These are phyloP conservation scores for Tylopilus sp. DNA, from an alignment of 1,284 basidiomycete species.

Conservation along the genomic window DNA sequence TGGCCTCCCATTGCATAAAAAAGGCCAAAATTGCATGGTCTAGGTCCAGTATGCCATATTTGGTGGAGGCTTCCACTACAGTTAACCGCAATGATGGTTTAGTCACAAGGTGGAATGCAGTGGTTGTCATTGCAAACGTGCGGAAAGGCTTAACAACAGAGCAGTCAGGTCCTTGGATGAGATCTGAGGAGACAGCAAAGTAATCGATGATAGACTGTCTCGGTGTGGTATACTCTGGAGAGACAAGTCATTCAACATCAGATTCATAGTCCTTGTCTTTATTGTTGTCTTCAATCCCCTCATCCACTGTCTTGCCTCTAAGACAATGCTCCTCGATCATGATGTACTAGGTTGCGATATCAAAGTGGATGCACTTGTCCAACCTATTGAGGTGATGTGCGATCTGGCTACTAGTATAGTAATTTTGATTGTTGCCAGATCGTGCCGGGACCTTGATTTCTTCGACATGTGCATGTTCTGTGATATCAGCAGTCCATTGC, in stretches of 20 bases:
- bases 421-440: constrained; percentile 7
- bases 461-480: constrained; percentile 1
- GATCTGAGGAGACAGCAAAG: not conserved
- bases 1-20: not conserved
- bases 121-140: not conserved
- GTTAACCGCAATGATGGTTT: not conserved
- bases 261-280: not conserved
- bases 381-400: not conserved
- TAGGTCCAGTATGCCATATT: constrained; percentile 15
- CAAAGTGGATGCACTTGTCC: not conserved
- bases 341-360: not conserved
- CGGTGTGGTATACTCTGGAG: not conserved
- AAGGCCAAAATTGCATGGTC: not conserved
- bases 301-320: no score
- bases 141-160: not conserved
- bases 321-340: not conserved
- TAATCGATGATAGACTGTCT: not conserved
- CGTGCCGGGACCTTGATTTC: constrained; percentile 6
- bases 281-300: not conserved
- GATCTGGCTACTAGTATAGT: constrained; percentile 1
- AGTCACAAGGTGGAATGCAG: no score
- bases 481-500: constrained; percentile 7
- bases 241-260: not conserved
- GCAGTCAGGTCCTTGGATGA: not conserved
- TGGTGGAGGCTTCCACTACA: constrained; percentile 1